Conservation (phyloP, 169 alveolate genomes). For the Prorocentrum cordatum region DNA sequence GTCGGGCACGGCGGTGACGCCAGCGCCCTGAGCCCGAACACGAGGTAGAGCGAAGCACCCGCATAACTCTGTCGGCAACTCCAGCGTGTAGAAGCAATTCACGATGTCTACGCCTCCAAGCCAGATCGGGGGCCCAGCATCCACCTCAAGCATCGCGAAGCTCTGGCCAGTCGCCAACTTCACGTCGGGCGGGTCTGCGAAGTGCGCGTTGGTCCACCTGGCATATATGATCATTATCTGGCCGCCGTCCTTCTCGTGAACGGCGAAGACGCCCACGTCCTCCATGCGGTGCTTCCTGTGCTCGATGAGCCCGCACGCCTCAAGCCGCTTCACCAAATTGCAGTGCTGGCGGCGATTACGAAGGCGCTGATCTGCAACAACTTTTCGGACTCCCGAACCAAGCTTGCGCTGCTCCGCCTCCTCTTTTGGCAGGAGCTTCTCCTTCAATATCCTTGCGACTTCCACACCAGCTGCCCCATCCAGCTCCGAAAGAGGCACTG, state of each 20-base stretch:
- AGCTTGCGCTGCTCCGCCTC: too few species aligned
- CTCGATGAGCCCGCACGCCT: neutral
- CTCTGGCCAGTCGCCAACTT: neutral
- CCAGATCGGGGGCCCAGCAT: neutral
- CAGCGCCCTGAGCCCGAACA: too few species aligned
- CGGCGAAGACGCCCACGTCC: neutral
- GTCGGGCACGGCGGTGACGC: too few species aligned
- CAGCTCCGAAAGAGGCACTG: too few species aligned
- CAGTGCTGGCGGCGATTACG: too few species aligned
- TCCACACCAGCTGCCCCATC: too few species aligned
- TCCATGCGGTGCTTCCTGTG: too few species aligned
- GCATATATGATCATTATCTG: neutral
- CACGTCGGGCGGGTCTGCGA: neutral
- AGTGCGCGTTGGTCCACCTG: neutral
- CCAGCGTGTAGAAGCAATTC: neutral
- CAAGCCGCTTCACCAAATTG: too few species aligned
- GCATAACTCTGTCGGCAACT: neutral
- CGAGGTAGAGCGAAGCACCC: neutral
- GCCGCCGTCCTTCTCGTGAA: neutral
- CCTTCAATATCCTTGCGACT: too few species aligned
- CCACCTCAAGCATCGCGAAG: neutral
- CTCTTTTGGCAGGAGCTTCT: too few species aligned
- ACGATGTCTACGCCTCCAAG: neutral
- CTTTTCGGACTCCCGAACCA: too few species aligned
- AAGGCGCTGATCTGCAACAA: too few species aligned